A percentile compares a stretch with the other conserved stretches of the same genome.
Conservation (phyloP, 2,329 filamentous ascomycete species). For the Colletotrichum magnum region DNA sequence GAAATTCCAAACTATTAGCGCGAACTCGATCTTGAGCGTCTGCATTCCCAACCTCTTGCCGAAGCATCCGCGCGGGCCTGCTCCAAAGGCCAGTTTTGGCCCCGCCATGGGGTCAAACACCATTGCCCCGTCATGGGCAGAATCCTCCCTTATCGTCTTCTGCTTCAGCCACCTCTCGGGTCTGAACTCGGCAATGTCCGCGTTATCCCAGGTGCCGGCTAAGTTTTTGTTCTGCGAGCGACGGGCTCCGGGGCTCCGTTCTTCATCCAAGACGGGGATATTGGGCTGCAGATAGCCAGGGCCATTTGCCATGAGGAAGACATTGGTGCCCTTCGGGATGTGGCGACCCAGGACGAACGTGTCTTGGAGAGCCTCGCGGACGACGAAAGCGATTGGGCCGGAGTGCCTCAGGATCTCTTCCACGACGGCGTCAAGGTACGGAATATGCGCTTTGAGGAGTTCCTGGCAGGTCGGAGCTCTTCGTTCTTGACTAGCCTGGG, state of each 20-base stretch:
- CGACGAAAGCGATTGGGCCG: slow-evolving; percentile 40
- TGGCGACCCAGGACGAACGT: slow-evolving; percentile 50
- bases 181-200: slow-evolving; percentile 34
- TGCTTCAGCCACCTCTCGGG: slow-evolving; percentile 43
- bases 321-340: slow-evolving; percentile 52
- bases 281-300: slow-evolving; percentile 47
- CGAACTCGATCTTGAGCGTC: slow-evolving; percentile 51
- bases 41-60: slow-evolving; percentile 53
- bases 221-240: slow-evolving; percentile 2
- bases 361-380: slow-evolving; percentile 46
- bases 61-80: slow-evolving; percentile 54
- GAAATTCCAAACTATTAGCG: slow-evolving; percentile 55
- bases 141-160: slow-evolving; percentile 1
- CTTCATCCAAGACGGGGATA: slow-evolving; percentile 46
- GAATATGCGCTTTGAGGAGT: slow-evolving; percentile 42
- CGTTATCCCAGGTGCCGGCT: slow-evolving; percentile 27
- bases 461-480: slow-evolving; percentile 45
- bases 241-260: slow-evolving; percentile 33
- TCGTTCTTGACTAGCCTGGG: slow-evolving; percentile 39
- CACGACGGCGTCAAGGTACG: slow-evolving; percentile 50
- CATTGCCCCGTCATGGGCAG: slow-evolving; percentile 11
- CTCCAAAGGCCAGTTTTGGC: slow-evolving; percentile 52
- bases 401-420: slow-evolving; percentile 50
- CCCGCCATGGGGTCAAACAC: slow-evolving; percentile 51
- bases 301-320: slow-evolving; percentile 47